These are phyloP conservation scores for Croton setiger DNA, from an alignment of 441 rosid species.

Conservation along the genomic window DNA sequence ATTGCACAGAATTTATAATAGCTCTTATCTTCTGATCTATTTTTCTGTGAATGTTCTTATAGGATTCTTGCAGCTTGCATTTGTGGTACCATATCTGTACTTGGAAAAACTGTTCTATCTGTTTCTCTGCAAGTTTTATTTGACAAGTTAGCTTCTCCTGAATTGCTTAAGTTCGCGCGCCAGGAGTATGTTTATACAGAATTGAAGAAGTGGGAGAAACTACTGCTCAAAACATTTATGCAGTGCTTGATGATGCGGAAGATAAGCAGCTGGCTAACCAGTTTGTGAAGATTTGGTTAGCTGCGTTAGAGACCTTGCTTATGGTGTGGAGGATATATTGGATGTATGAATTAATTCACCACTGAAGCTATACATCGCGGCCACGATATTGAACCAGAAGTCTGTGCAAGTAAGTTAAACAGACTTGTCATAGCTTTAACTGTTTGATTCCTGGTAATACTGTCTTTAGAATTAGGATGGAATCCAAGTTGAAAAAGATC, in stretches of 20 bases:
- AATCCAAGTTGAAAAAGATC: neutral
- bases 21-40: neutral
- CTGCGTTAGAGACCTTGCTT: constrained; percentile 25
- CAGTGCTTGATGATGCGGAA: constrained; percentile 28
- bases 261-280: constrained; percentile 21
- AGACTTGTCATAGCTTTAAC: neutral
- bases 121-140: constrained; percentile 3
- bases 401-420: constrained; percentile 10
- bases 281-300: constrained; percentile 25
- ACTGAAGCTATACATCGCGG: constrained; percentile 13
- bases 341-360: constrained; percentile 23
- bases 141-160: constrained; percentile 13
- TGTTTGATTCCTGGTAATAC: neutral
- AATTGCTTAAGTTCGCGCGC: constrained; percentile 15
- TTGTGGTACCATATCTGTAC: constrained; percentile 6
- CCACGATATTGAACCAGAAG: neutral
- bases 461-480: neutral
- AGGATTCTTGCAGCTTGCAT: neutral
- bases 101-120: constrained; percentile 12
- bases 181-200: constrained; percentile 14
- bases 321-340: constrained; percentile 22
- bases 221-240: constrained; percentile 14
- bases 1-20: no score
- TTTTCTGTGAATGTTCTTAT: no score
- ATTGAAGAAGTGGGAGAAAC: constrained; percentile 18